Base-by-base conservation (phyloP, 1,139 yeast species). In the Yamadazyma diospyri region DNA sequence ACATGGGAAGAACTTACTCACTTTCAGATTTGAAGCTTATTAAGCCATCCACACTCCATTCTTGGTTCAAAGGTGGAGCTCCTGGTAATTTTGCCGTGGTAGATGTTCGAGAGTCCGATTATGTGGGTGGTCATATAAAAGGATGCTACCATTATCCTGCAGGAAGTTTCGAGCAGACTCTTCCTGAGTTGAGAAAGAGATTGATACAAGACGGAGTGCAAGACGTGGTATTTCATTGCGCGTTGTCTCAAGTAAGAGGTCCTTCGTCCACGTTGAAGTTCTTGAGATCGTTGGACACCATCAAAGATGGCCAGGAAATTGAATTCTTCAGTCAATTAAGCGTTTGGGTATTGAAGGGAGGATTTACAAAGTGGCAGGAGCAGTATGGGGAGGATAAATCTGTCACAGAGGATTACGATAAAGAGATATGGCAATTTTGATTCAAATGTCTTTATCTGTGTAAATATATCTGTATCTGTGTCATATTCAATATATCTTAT, bases 41-140 rank as follows among this genome's bases (percentile, higher is more conserved):
- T n/a, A 70, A 65, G 26, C 69, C 79, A 1, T 40, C 59, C 6
- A 54, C 65, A 0, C 59, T 77, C 20, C 55, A 66, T 24, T 41
- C 57, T 7, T 77, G 82, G 82, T 50, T 76, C 27, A 43, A 48
- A 9, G 64, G 65, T 4, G 54, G 55, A 4, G 52, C 72, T 1
- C 57, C 64, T 3, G 68, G 73, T 1, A 55, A 56, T n/a, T 76
- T 84, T 43, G 76, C 78, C 3, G 73, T 92, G 3, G 72, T 92
- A 5, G 98, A 92, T 48, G 97, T 89, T 4, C 70, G 98, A 36
- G 97, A 88, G 40, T 71, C 75, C 6, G 97, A 92, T 58, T 76
- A 43, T 40, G 47, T 62, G 3, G 75, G 74, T 1, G 95, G 95
- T 4, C 94, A 87, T 51, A 82, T 87, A 35, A 68, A 57, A 30